phyloP scores from a whole-genome alignment of 495 filamentous ascomycete genomes.

The Annulohypoxylon maeteangense region DNA sequence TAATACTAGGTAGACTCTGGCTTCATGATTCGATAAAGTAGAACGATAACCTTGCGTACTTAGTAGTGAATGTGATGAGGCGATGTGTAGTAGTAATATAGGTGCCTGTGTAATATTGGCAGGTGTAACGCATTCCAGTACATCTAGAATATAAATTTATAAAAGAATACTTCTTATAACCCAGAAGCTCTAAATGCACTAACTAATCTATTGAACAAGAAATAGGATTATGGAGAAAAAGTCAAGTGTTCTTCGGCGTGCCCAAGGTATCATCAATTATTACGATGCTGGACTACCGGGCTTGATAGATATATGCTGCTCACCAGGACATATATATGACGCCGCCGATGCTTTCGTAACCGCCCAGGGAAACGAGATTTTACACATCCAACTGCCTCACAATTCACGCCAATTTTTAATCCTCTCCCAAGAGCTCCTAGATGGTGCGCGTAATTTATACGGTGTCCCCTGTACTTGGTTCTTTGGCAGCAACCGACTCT shows the following conservation, averaged over 20 bases:
- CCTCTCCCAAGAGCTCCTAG: neutral
- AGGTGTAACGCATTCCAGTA: no score
- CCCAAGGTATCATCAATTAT: neutral
- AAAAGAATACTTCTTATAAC: no score
- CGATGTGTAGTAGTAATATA: no score
- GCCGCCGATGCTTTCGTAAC: neutral
- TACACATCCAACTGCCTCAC: neutral
- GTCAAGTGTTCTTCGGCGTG: neutral
- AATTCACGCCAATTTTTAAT: neutral
- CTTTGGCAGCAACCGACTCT: neutral
- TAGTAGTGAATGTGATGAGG: no score
- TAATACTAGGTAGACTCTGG: no score
- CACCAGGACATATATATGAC: neutral
- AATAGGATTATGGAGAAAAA: neutral
- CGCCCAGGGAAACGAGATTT: neutral
- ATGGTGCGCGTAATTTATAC: no score
- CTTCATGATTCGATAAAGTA: no score
- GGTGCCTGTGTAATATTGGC: no score
- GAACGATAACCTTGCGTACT: no score
- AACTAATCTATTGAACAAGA: neutral
- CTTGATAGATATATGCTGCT: neutral
- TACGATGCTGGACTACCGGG: neutral
- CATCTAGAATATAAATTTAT: no score
- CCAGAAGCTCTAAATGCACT: no score
- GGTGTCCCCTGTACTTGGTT: slow-evolving; percentile 2